Evolutionary conservation across 192 early-diverging fungal species (phyloP), one percentile per base, ranked within the genome.

Genomic region (Gonapodya sp.): DNA sequence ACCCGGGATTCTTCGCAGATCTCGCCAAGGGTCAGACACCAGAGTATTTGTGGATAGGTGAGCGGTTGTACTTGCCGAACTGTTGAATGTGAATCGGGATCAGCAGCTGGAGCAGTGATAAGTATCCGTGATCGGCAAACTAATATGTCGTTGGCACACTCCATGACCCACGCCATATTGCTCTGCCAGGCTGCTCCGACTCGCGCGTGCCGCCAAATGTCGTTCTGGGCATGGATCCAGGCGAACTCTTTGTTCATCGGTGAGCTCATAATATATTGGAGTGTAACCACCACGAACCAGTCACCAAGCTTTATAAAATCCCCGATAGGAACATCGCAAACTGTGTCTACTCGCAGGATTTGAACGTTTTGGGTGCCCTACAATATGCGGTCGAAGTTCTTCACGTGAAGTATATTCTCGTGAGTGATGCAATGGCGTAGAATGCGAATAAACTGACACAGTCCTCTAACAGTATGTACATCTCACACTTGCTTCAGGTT

Each of bases 221-320:
- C 46, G 46, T 64, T 8, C 46, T 85, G 36, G 84, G 84, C 0
- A 78, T 89, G 1, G 83, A 87, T 34, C 92, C 93, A 14, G 96
- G 96, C 24, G 94, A 97, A 80, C 87, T 98, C 36, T 99, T 99
- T 85, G 94, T 97, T 8, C 96, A 97, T 86, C 89, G 97, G 46
- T 64, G 46, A 64, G 46, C 46, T 24, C 8, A 24, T 24, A 64
- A 64, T 16, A 64, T 24, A 24, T 64, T 8, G 46, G 8, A 16
- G 46, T n/a, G n/a, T n/a, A n/a, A n/a, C n/a, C n/a, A n/a, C n/a
- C n/a, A n/a, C n/a, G n/a, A n/a, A n/a, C n/a, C n/a, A n/a, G n/a
- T n/a, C n/a, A n/a, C n/a, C n/a, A n/a, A n/a, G n/a, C n/a, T n/a
- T n/a, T n/a, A n/a, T n/a, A n/a, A n/a, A n/a, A n/a, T n/a, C n/a